A percentile compares a stretch with the other conserved stretches of the same genome.
These are phyloP conservation scores for Agaricus sinodeliciosus DNA, from an alignment of 768 basidiomycete species.

Conservation along the genomic window DNA sequence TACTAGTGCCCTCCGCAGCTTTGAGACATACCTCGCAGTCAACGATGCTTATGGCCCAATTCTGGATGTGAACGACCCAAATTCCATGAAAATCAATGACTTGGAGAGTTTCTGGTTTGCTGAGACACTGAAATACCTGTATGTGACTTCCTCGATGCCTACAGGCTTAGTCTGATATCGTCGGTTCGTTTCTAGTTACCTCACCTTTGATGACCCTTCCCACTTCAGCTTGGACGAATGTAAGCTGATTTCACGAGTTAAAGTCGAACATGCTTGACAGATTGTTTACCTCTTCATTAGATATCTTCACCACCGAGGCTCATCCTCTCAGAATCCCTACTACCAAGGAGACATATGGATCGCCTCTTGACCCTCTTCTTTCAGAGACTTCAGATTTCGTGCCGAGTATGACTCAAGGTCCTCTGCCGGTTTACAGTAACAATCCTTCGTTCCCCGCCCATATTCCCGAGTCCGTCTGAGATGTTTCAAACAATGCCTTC, in stretches of 20 bases:
- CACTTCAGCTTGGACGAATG: slow-evolving; percentile 64
- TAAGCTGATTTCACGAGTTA: slow-evolving; percentile 22
- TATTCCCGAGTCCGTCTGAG: background rate
- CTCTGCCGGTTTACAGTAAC: background rate
- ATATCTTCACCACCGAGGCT: slow-evolving; percentile 65
- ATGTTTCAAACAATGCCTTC: background rate
- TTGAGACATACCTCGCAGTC: slow-evolving; percentile 44
- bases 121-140: slow-evolving; percentile 75
- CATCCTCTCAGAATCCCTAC: slow-evolving; percentile 61
- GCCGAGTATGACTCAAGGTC: background rate
- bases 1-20: slow-evolving; percentile 45
- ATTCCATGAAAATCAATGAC: slow-evolving; percentile 40
- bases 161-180: background rate
- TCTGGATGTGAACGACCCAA: slow-evolving; percentile 42
- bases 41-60: slow-evolving; percentile 39
- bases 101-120: slow-evolving; percentile 69
- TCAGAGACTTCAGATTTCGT: background rate
- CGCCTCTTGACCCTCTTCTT: background rate
- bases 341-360: slow-evolving; percentile 27
- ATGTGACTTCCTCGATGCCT: slow-evolving; percentile 11
- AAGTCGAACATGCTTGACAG: background rate
- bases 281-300: background rate
- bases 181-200: slow-evolving; percentile 34
- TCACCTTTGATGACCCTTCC: slow-evolving; percentile 68
- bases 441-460: background rate